Percentiles rank a stretch among this genome's conserved stretches.
Conservation (phyloP, 306 rosid genomes). For the Delonix regia region DNA sequence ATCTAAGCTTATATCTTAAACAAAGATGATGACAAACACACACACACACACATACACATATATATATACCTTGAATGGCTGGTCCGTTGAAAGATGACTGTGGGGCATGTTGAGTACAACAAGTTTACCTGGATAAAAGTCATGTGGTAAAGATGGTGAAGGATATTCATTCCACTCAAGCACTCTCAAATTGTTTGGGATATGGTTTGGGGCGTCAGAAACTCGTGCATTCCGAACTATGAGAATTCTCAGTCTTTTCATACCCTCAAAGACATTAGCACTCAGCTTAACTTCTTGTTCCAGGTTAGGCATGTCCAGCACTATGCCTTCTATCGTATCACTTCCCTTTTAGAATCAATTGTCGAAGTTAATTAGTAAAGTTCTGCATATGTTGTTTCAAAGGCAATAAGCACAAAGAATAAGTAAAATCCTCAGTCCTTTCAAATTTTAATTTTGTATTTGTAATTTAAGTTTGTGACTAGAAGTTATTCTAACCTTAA, state of each 20-base stretch:
- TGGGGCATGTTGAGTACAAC: conserved; percentile 32
- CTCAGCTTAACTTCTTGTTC: conserved; percentile 16
- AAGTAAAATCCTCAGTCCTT: too few species aligned
- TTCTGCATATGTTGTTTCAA: neutral
- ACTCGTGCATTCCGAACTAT: conserved; percentile 31
- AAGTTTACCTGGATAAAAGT: conserved; percentile 42
- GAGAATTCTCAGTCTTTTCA: conserved; percentile 40
- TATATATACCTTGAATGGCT: conserved; percentile 35
- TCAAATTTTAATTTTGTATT: too few species aligned
- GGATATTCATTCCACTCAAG: conserved; percentile 47
- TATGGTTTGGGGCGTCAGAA: conserved; percentile 27
- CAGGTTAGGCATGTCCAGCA: conserved; percentile 28
- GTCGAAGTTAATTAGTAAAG: conserved; percentile 7
- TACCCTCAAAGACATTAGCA: conserved; percentile 25
- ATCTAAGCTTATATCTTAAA: neutral
- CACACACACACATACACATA: too few species aligned
- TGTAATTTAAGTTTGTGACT: too few species aligned
- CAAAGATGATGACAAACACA: neutral
- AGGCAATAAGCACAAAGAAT: too few species aligned
- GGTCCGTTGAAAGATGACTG: conserved; percentile 27
- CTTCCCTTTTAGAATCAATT: conserved; percentile 23
- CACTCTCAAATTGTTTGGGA: conserved; percentile 43
- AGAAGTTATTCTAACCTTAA: too few species aligned
- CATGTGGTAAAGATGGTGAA: conserved; percentile 30
- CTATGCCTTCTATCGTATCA: conserved; percentile 38